Base-by-base conservation (phyloP, 2,329 filamentous ascomycete genomes). In the Eutypella sp. region DNA sequence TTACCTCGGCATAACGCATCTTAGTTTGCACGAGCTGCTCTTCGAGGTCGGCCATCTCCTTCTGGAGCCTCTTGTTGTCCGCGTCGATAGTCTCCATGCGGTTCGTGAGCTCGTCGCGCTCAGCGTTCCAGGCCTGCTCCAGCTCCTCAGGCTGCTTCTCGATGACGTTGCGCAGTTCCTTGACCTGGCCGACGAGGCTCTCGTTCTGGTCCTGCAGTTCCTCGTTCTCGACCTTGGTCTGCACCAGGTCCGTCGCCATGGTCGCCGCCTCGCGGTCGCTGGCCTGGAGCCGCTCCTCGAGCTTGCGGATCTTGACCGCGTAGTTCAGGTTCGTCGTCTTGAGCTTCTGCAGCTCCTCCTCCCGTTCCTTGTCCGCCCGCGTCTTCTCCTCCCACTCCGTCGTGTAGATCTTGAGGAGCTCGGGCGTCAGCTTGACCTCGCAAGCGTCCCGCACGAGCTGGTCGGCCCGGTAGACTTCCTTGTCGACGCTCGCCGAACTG, bases 401-500 rank as follows among this genome's bases (percentile, higher is more conserved):
- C 0, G 85, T 85, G 65, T 97, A 99, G 3, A 76, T 70, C 58
- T 87, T 86, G 19, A 99, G 79, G 59, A 86, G 82, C 59, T 95
- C 87, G 0, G 88, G 83, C 0, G 89, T 89, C 34, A 99, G 82
- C 59, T 89, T 87, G 42, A 97, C 78, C 27, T 87, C 85, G 61
- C 91, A 96, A 1, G 93, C 93, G 66, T 99, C 93, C 49, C 87
- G 86, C 13, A 99, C 89, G 49, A 99, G 81, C 57, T 93, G 83
- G 64, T 99, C 93, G 15, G 93, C 93, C 41, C 91, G 84, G 65
- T 99, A 99, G 6, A 99, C 82, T 63, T 96, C 93, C 67, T 96
- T 96, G 63, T 99, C 93, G 11, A 89, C 79, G 54, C 83, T 87
- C n/a, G 84, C 84, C 27, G 88, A 90, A 20, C 89, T 92, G 63